Percentiles rank a stretch among this genome's conserved stretches.
These are phyloP conservation scores for Boletales sp. DNA, from an alignment of 768 basidiomycete species.

Conservation along the genomic window DNA sequence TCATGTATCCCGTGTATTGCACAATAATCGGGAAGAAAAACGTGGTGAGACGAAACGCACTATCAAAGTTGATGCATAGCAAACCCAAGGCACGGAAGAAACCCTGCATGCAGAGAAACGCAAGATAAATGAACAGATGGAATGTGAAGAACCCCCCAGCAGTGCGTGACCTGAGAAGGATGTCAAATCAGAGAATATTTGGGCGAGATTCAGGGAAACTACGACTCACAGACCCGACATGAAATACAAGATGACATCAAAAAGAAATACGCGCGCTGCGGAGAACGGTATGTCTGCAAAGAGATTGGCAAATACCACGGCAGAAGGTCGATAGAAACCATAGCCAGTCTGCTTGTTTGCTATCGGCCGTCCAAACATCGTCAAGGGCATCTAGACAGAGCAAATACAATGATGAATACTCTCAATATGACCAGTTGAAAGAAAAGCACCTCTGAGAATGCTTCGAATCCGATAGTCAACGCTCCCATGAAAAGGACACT, in stretches of 20 bases:
- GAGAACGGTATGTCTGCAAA: constrained; percentile 70
- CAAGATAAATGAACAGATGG: constrained; percentile 61
- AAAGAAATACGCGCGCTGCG: constrained; percentile 52
- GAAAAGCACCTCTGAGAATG: constrained; percentile 60
- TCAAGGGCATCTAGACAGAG: constrained; percentile 52
- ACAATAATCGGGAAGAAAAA: constrained; percentile 79
- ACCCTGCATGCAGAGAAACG: constrained; percentile 72
- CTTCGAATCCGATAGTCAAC: constrained; percentile 65
- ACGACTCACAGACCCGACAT: constrained; percentile 48
- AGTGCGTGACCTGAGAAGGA: constrained; percentile 27
- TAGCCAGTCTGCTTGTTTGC: constrained; percentile 64
- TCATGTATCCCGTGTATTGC: constrained; percentile 67
- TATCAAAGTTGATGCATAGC: constrained; percentile 52
- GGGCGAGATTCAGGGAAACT: constrained; percentile 24
- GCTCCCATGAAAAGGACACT: constrained; percentile 73
- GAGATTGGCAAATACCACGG: constrained; percentile 62
- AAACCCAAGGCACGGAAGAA: constrained; percentile 78
- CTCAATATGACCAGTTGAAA: background rate
- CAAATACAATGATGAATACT: constrained; percentile 4
- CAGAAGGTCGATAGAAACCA: constrained; percentile 64
- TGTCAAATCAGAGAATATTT: constrained; percentile 5
- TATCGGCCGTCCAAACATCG: constrained; percentile 80
- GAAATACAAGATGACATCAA: constrained; percentile 68
- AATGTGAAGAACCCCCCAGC: constrained; percentile 50
- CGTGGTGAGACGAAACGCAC: constrained; percentile 50